Conservation (phyloP, 1,139 yeast genomes). For the Suhomyces bokatorum region DNA sequence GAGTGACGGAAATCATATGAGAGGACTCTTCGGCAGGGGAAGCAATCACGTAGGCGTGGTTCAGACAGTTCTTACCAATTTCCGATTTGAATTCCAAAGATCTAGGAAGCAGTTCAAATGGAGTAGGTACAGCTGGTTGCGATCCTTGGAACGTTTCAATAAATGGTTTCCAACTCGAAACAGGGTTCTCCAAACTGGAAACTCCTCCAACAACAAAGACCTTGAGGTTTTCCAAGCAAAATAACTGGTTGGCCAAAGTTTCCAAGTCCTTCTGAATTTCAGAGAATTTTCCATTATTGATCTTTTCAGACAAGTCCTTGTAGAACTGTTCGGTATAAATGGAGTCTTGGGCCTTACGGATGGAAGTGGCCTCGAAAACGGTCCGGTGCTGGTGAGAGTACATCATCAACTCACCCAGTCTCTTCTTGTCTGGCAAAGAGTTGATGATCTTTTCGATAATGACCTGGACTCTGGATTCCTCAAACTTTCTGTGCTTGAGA, state of each 20-base stretch:
- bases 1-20: slow-evolving; percentile 62
- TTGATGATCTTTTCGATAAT: slow-evolving; percentile 74
- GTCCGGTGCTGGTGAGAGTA: slow-evolving; percentile 59
- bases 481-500: slow-evolving; percentile 67
- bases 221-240: slow-evolving; percentile 61
- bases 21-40: slow-evolving; percentile 89
- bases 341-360: slow-evolving; percentile 67
- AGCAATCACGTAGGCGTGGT: slow-evolving; percentile 63
- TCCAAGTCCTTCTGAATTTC: slow-evolving; percentile 57
- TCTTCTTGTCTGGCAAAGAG: slow-evolving; percentile 74
- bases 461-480: slow-evolving; percentile 67
- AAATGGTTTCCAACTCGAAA: slow-evolving; percentile 61
- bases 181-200: slow-evolving; percentile 49
- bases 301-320: slow-evolving; percentile 47
- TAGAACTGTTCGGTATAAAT: slow-evolving; percentile 62
- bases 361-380: slow-evolving; percentile 56
- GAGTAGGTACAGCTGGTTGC: slow-evolving; percentile 10
- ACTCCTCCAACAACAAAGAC: slow-evolving; percentile 74
- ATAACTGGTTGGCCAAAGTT: slow-evolving; percentile 54
- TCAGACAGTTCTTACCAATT: slow-evolving; percentile 54
- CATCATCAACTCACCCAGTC: slow-evolving; percentile 76
- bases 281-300: slow-evolving; percentile 53
- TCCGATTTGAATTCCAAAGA: slow-evolving; percentile 56
- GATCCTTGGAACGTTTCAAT: slow-evolving; percentile 21
- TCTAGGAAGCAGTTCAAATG: slow-evolving; percentile 47